Evolutionary conservation across 768 basidiomycete genomes (phyloP).

Genomic region (Serendipita sp.): DNA sequence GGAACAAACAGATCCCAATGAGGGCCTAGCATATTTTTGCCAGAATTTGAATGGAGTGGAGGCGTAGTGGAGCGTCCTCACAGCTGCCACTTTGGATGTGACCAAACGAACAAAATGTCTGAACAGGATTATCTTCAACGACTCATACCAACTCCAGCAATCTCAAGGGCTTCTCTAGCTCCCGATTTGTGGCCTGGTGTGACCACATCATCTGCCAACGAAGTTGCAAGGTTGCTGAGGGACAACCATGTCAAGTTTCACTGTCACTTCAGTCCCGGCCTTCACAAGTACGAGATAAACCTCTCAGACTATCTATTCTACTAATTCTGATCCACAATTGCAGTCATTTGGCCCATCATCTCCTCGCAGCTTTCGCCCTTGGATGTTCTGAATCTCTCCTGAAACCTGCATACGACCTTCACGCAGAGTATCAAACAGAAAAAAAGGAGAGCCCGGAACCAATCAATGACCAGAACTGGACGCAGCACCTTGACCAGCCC

Average conservation of each 20-base stretch:
- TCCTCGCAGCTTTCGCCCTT: slow-evolving; percentile 43
- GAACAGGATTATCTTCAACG: background rate
- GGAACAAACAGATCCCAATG: too few relatives aligned
- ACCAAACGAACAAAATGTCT: background rate
- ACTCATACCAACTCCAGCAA: background rate
- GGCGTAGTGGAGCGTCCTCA: background rate
- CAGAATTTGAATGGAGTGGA: background rate
- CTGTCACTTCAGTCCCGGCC: slow-evolving; percentile 30
- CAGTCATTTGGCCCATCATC: slow-evolving; percentile 43
- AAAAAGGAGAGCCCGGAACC: slow-evolving; percentile 29
- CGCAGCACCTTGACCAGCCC: slow-evolving; percentile 42
- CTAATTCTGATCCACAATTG: background rate
- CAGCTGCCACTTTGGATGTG: background rate
- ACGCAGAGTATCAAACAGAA: slow-evolving; percentile 23
- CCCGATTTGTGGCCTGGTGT: slow-evolving; percentile 10
- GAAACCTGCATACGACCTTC: slow-evolving; percentile 26
- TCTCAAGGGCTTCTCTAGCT: background rate
- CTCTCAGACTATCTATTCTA: background rate
- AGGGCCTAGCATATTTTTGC: background rate
- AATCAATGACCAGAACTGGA: slow-evolving; percentile 35
- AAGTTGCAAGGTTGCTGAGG: slow-evolving; percentile 21
- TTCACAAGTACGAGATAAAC: slow-evolving; percentile 34
- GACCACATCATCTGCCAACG: slow-evolving; percentile 10
- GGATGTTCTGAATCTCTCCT: slow-evolving; percentile 34
- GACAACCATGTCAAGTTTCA: slow-evolving; percentile 41